Evolutionary conservation across 139 green algal genomes (phyloP).

Genomic region (Yamagishiella unicocca): DNA sequence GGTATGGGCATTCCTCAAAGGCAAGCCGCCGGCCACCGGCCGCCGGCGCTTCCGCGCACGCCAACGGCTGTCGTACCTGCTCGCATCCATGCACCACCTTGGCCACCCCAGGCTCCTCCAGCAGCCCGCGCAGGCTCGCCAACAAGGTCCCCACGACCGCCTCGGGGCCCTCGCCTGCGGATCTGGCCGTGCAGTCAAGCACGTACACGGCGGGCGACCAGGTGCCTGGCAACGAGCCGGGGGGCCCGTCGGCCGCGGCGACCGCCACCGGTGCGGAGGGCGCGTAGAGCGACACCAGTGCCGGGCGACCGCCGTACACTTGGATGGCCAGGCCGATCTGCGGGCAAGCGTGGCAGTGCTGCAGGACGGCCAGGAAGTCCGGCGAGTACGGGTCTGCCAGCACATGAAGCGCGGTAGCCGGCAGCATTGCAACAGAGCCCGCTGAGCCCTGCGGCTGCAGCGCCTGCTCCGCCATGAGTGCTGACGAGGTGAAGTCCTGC

Average conservation of each 20-base stretch:
- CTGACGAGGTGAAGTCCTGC: not conserved
- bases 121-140: constrained; percentile 2
- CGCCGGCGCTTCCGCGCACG: too few species aligned
- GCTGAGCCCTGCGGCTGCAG: not conserved
- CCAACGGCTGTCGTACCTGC: not conserved
- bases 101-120: constrained; percentile 34
- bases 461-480: constrained; percentile 14
- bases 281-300: constrained; percentile 38
- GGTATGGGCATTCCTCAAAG: too few species aligned
- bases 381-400: constrained; percentile 26
- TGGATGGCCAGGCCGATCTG: constrained; percentile 28
- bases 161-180: constrained; percentile 2
- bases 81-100: constrained; percentile 45
- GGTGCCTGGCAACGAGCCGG: not conserved
- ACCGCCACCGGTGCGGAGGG: not conserved
- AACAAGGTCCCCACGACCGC: not conserved
- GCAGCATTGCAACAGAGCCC: not conserved
- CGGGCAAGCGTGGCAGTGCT: constrained; percentile 25
- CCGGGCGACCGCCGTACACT: not conserved
- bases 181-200: constrained; percentile 20
- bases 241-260: not conserved
- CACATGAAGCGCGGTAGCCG: not conserved
- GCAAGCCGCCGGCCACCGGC: too few species aligned
- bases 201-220: constrained; percentile 30
- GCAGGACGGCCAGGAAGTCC: constrained; percentile 23